Evolutionary conservation across 164 flowering plant genomes (phyloP).

Genomic region (Vitis rotundifolia): DNA sequence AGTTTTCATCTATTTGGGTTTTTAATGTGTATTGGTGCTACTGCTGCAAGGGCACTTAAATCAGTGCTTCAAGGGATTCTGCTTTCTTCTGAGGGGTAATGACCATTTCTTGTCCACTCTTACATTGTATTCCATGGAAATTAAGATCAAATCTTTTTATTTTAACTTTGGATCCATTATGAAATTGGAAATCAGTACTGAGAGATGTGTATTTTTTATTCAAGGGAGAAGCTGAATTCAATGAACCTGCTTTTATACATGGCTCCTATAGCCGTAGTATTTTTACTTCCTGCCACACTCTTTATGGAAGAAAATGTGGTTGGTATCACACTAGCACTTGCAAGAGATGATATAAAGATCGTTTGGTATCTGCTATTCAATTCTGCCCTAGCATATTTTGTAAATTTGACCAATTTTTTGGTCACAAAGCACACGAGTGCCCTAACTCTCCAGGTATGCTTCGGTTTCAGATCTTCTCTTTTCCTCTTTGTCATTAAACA

Average conservation of each 20-base stretch:
- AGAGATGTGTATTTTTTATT: conserved; percentile 7
- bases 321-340: conserved; percentile 64
- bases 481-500: background rate
- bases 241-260: conserved; percentile 71
- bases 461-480: conserved; percentile 5
- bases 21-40: conserved; percentile 66
- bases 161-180: background rate
- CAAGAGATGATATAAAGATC: conserved; percentile 60
- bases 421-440: conserved; percentile 79
- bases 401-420: conserved; percentile 68
- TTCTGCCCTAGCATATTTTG: conserved; percentile 66
- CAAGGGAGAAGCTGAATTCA: conserved; percentile 73
- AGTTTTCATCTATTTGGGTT: conserved; percentile 77
- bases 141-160: background rate
- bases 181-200: conserved; percentile 2
- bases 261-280: conserved; percentile 75
- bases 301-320: conserved; percentile 69
- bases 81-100: conserved; percentile 77
- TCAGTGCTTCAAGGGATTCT: conserved; percentile 71
- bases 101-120: background rate
- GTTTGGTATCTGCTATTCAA: conserved; percentile 65
- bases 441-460: conserved; percentile 62
- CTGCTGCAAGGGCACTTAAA: conserved; percentile 76
- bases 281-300: conserved; percentile 70
- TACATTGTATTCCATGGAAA: background rate